Percentiles rank a stretch among this genome's conserved stretches.
phyloP scores from a whole-genome alignment of 768 basidiomycete species.

The Calocybe gangraenosa region DNA sequence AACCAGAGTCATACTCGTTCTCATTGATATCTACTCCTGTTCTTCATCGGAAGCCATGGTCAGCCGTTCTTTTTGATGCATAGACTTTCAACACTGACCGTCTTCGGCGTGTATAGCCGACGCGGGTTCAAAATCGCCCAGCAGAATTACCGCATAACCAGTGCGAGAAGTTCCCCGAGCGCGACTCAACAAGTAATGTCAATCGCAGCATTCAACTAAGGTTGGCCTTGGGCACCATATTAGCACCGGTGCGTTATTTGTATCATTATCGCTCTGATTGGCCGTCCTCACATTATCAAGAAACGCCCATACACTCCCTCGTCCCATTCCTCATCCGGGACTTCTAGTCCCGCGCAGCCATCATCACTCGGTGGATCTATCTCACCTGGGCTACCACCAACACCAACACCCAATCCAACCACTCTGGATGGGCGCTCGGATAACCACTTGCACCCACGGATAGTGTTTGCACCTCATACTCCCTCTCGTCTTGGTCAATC shows the following conservation, averaged over 20 bases:
- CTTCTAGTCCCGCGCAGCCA: slow-evolving; percentile 42
- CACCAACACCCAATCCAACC: slow-evolving; percentile 20
- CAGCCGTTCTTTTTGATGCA: slow-evolving; percentile 1
- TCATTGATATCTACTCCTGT: no score
- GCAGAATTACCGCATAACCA: slow-evolving; percentile 22
- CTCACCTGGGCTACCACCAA: slow-evolving; percentile 18
- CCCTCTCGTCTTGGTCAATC: slow-evolving; percentile 18
- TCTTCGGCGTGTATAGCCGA: slow-evolving; percentile 21
- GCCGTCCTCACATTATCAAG: slow-evolving; percentile 23
- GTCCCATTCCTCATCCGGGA: slow-evolving; percentile 47
- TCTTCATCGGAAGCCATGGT: no score
- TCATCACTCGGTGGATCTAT: slow-evolving; percentile 24
- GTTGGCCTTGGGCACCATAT: slow-evolving; percentile 56
- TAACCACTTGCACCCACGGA: slow-evolving; percentile 23
- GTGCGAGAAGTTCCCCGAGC: slow-evolving; percentile 20
- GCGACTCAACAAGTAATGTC: slow-evolving; percentile 19
- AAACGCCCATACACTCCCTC: slow-evolving; percentile 45
- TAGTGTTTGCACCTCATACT: slow-evolving; percentile 18
- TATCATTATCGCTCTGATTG: slow-evolving; percentile 9
- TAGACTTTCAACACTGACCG: background rate
- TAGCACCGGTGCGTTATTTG: slow-evolving; percentile 47
- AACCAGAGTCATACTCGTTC: background rate
- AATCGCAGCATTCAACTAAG: slow-evolving; percentile 37
- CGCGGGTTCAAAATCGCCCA: slow-evolving; percentile 30
- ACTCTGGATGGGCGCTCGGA: slow-evolving; percentile 23